Conservation (phyloP, 2,329 filamentous ascomycete genomes). For the Penicillium sp. region DNA sequence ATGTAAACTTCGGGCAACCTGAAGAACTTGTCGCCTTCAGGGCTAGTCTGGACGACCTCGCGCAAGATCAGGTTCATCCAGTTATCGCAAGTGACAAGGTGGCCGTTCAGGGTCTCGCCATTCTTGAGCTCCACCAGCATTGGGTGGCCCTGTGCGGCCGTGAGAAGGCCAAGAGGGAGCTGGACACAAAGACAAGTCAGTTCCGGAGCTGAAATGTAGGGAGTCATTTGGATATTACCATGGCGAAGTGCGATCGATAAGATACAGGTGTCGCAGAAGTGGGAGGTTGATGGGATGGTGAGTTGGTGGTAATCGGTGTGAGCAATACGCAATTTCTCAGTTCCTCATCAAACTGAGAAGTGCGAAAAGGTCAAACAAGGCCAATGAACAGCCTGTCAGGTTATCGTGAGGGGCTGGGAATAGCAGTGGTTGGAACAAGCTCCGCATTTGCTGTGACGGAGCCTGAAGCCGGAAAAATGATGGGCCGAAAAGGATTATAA, state of each 20-base stretch:
- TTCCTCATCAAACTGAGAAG: not conserved
- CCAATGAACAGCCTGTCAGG: conserved; percentile 4
- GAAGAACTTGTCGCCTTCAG: conserved; percentile 92
- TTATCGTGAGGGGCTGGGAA: conserved; percentile 11
- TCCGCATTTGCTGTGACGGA: conserved; percentile 23
- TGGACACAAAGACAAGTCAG: not conserved
- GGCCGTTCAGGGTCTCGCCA: conserved; percentile 94
- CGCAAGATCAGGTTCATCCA: conserved; percentile 99
- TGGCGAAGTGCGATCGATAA: conserved; percentile 18
- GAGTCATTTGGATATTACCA: conserved; percentile 16
- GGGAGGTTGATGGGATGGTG: conserved; percentile 19
- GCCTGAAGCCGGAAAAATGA: conserved; percentile 24
- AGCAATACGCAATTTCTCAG: conserved; percentile 4
- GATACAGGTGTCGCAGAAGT: conserved; percentile 20
- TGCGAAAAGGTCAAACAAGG: not conserved
- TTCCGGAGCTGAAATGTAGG: too few species aligned
- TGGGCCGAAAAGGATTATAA: conserved; percentile 16
- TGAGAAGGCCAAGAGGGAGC: conserved; percentile 76
- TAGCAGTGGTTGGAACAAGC: conserved; percentile 19
- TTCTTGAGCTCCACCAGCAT: conserved; percentile 98
- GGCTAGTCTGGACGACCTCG: conserved; percentile 94
- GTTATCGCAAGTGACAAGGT: conserved; percentile 94
- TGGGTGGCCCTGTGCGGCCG: conserved; percentile 92
- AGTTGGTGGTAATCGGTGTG: conserved; percentile 6
- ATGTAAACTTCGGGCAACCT: conserved; percentile 92